Evolutionary conservation across 1,284 basidiomycete species (phyloP).

Genomic region (Inonotus obliquus): DNA sequence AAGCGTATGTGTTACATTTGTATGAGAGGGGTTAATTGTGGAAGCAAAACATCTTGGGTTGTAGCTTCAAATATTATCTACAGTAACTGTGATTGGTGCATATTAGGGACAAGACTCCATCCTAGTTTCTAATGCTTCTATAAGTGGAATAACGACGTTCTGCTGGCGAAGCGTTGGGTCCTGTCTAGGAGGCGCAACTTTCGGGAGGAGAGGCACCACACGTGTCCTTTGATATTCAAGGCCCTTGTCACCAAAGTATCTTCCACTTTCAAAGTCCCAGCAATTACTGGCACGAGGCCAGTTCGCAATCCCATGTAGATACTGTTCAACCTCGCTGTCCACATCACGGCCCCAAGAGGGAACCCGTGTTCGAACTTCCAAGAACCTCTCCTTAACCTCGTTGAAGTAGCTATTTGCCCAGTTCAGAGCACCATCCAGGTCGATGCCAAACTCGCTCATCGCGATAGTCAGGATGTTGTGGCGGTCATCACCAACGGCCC

Average conservation of each 20-base stretch:
- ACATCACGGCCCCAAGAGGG: conserved; percentile 32
- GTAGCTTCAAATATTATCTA: no score
- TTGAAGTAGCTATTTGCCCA: background rate
- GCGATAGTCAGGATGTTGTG: conserved; percentile 9
- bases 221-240: conserved; percentile 25
- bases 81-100: no score
- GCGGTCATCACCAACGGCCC: conserved; percentile 1
- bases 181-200: background rate
- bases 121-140: background rate
- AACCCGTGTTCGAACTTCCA: conserved; percentile 20
- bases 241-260: conserved; percentile 38
- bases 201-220: conserved; percentile 25
- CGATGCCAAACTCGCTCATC: background rate
- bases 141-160: background rate
- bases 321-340: conserved; percentile 29
- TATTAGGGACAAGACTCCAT: no score
- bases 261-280: conserved; percentile 39
- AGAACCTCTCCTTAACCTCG: background rate
- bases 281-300: conserved; percentile 38
- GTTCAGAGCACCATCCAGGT: background rate
- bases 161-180: background rate
- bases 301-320: conserved; percentile 38
- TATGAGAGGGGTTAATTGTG: no score
- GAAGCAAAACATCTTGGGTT: no score
- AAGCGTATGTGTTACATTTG: no score